Percentiles rank a stretch among this genome's conserved stretches.
These are phyloP conservation scores for Carex scoparia DNA, from an alignment of 176 grass and related monocot species.

Conservation along the genomic window DNA sequence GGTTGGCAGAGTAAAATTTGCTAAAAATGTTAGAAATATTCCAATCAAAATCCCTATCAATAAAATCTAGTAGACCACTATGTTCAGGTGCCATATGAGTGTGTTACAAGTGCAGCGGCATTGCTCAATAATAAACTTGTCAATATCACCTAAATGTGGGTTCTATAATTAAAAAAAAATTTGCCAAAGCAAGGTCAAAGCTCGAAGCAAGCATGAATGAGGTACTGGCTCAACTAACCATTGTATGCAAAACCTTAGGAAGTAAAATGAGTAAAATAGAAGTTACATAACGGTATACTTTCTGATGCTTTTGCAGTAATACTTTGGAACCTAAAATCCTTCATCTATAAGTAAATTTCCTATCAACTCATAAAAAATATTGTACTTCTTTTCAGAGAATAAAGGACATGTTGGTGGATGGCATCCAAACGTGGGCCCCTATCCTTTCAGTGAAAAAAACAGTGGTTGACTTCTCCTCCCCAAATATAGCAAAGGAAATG, in stretches of 20 bases:
- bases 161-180: background rate
- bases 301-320: constrained; percentile 2
- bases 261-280: background rate
- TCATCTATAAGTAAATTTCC: background rate
- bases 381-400: constrained; percentile 50
- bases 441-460: constrained; percentile 57
- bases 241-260: background rate
- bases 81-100: background rate
- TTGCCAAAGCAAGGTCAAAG: background rate
- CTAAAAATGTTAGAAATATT: constrained; percentile 4
- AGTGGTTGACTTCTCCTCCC: constrained; percentile 88
- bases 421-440: constrained; percentile 81
- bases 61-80: background rate
- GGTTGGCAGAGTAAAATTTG: background rate
- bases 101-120: background rate
- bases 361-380: background rate
- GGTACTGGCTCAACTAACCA: background rate
- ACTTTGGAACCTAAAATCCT: background rate
- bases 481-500: constrained; percentile 99
- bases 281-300: background rate
- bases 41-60: background rate
- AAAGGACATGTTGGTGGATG: constrained; percentile 78
- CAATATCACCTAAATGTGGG: background rate
- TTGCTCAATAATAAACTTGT: background rate
- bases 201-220: background rate